Evolutionary conservation across 257 asterid genomes (phyloP), one percentile per base, ranked within the genome.

Genomic region (Eucommia ulmoides): DNA sequence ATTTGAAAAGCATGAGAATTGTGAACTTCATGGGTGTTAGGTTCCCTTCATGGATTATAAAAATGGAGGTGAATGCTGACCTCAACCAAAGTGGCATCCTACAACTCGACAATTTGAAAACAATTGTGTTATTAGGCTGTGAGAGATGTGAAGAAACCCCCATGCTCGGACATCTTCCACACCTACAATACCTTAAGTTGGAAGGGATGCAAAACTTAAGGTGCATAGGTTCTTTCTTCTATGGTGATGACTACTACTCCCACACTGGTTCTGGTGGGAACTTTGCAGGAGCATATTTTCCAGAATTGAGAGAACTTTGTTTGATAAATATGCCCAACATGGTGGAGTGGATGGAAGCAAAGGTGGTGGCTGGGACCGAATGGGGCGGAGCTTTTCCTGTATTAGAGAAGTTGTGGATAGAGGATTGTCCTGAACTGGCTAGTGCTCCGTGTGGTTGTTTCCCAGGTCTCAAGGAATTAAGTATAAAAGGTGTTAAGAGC

Each of bases 401-500:
- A 19, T 65, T 68, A 8, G 33, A 65, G 47, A 3, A 2, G 19
- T 41, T 73, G 56, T 2, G 0, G 1, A 49, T 73, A 23, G 0
- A 0, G 0, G 8, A 16, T 0, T 73, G 73, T 33, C 19, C 16
- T n/a, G 8, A 19, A 1, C 21, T 73, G 49, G 21, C 7, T 23
- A 50, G 20, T n/a, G 45, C 59, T 52, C 79, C 75, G 4, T n/a
- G n/a, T n/a, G 57, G 54, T 61, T 56, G 33, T 29, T 65, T 62
- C 21, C 62, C 64, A 6, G 21, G 62, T 23, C 67, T 73, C 0
- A 41, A 54, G 20, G 1, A 29, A 24, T 46, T 65, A 29, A 0
- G 0, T 0, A 50, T 73, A 3, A 0, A 2, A 0, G 1, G 1
- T 0, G 18, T 45, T 1, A 50, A 51, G 3, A 35, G 50, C 20